A percentile compares a stretch with the other conserved stretches of the same genome.
These are phyloP conservation scores for Coix lacrymajobi DNA, from an alignment of 176 grass and related monocot genomes.

Conservation along the genomic window DNA sequence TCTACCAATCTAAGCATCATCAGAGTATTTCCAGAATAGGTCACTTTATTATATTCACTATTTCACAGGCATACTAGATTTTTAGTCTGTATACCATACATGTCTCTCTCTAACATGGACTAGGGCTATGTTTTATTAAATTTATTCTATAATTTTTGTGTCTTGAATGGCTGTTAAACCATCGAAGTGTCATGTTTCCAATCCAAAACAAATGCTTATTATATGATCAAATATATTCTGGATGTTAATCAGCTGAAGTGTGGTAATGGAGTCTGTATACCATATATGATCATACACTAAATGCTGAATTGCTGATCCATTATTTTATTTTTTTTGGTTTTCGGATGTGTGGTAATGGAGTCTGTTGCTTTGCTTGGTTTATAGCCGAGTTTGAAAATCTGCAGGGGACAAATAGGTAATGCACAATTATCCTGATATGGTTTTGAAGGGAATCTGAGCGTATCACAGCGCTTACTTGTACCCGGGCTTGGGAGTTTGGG, in stretches of 20 bases:
- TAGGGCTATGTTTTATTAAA: not conserved
- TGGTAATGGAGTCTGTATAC: too few species aligned
- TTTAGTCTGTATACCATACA: not conserved
- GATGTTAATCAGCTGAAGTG: not conserved
- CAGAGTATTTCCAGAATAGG: not conserved
- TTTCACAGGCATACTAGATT: not conserved
- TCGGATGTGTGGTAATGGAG: constrained; percentile 98
- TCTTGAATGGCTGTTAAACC: not conserved
- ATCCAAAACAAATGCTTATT: not conserved
- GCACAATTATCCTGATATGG: not conserved
- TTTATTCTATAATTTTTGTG: not conserved
- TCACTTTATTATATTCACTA: not conserved
- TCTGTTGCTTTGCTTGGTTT: constrained; percentile 87
- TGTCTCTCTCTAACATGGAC: not conserved
- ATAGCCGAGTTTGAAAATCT: constrained; percentile 88
- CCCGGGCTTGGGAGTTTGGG: not conserved
- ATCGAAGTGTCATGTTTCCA: not conserved
- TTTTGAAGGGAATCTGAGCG: not conserved
- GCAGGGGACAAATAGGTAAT: constrained; percentile 66
- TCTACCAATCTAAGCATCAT: too few species aligned
- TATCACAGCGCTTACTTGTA: not conserved
- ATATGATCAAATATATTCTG: not conserved
- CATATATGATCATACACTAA: not conserved
- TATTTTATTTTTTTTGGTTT: constrained; percentile 43
- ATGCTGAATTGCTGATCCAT: not conserved